Percentiles rank a stretch among this genome's conserved stretches.
Evolutionary conservation across 306 rosid species (phyloP).

Genomic region (Prinsepia uniflora): DNA sequence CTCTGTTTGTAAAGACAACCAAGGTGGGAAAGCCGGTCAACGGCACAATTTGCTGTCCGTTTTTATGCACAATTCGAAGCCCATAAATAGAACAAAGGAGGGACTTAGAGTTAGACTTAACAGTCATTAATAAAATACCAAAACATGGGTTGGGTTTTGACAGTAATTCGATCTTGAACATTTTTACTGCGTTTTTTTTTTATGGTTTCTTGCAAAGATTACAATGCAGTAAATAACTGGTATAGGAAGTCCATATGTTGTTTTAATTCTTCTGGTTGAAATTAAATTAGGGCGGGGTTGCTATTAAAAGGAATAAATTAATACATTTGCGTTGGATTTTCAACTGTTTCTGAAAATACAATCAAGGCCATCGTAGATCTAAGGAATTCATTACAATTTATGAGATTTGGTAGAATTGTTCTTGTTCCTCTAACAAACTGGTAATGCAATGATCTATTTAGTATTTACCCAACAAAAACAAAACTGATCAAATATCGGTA

Average conservation of each 20-base stretch:
- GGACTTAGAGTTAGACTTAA: too few species aligned
- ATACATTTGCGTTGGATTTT: not conserved
- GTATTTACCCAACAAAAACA: not conserved
- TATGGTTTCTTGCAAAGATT: not conserved
- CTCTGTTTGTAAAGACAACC: too few species aligned
- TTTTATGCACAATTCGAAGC: too few species aligned
- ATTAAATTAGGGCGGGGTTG: conserved; percentile 7
- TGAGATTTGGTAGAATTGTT: not conserved
- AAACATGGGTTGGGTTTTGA: not conserved
- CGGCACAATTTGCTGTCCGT: too few species aligned
- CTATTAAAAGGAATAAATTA: conserved; percentile 1
- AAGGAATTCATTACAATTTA: not conserved
- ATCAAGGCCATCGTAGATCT: not conserved
- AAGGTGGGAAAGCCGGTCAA: too few species aligned
- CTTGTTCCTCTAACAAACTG: not conserved
- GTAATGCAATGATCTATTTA: not conserved
- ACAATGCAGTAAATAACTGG: not conserved
- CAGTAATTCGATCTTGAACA: not conserved
- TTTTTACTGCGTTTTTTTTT: not conserved
- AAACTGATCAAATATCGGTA: conserved; percentile 20
- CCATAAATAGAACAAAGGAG: too few species aligned
- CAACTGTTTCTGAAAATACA: not conserved
- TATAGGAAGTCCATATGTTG: not conserved
- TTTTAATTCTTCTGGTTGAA: not conserved
- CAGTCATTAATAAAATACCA: too few species aligned